Evolutionary conservation across 2,329 filamentous ascomycete genomes (phyloP), one percentile per base, ranked within the genome.

Genomic region (Fusarium sp.): DNA sequence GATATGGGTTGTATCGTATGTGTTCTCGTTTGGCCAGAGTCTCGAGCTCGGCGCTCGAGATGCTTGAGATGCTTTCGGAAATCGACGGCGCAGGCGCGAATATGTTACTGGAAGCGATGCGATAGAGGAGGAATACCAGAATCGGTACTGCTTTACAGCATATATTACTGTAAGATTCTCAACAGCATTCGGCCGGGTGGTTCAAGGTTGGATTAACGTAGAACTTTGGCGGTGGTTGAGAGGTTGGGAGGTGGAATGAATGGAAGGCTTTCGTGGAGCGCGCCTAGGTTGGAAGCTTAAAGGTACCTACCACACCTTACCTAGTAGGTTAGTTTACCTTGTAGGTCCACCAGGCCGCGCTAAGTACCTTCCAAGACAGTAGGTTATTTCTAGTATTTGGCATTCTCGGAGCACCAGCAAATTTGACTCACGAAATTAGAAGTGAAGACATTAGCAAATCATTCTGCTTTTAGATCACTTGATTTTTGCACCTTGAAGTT

Each of bases 161-260:
- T 63, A 40, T 37, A 46, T 73, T 54, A 72, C 46, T 44, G 16
- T n/a, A 31, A 42, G 38, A 41, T 40, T 30, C 28, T 46, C 51
- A 60, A 36, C 61, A 69, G 69, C 62, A 54, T 59, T 62, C 42
- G 36, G 54, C 42, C 31, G 45, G 44, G 57, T 30, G 51, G 46
- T 46, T 57, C 45, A 40, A 62, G 45, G 61, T 45, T 65, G 61
- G 47, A 36, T 53, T 34, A 26, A 47, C 40, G 23, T 23, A 23
- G 23, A 60, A 45, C 36, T 62, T 63, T 69, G 71, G 65, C 52
- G 59, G 57, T 62, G 62, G 46, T 67, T 41, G 56, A 71, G 71
- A 74, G 71, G 71, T 63, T 74, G 72, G 71, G 71, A 60, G 52
- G 45, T 23, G 52, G 34, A 28, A 30, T 40, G 23, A 28, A 30